Percentiles rank a stretch among this genome's conserved stretches.
Evolutionary conservation across 352 stramenopile genomes (phyloP).

Genomic region (Pythium vanterpoolii): DNA sequence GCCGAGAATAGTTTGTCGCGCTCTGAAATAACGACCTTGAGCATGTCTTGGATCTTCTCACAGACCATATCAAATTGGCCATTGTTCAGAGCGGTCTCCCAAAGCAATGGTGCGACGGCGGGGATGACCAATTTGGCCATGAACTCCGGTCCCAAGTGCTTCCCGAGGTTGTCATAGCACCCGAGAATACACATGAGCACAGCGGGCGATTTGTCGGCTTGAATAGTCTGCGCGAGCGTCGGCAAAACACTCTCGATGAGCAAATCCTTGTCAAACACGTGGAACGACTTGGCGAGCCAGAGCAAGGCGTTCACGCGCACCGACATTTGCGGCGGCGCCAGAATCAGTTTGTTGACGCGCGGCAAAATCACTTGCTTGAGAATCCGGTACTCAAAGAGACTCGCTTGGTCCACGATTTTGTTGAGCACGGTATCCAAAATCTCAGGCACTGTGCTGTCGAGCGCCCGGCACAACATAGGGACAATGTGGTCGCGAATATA

Average conservation of each 20-base stretch:
- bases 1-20: constrained; percentile 78
- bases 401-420: constrained; percentile 86
- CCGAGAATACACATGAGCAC: constrained; percentile 87
- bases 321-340: constrained; percentile 74
- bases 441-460: constrained; percentile 81
- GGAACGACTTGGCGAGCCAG: constrained; percentile 85
- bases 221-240: constrained; percentile 65
- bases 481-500: constrained; percentile 90
- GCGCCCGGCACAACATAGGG: constrained; percentile 78
- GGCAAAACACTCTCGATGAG: constrained; percentile 81
- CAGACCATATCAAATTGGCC: constrained; percentile 84
- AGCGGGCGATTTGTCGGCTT: constrained; percentile 78
- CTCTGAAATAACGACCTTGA: constrained; percentile 82
- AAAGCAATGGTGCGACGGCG: constrained; percentile 73
- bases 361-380: constrained; percentile 86
- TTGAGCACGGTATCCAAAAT: constrained; percentile 87
- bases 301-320: constrained; percentile 84
- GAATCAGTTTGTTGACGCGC: constrained; percentile 85
- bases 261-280: constrained; percentile 88
- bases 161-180: constrained; percentile 88
- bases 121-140: constrained; percentile 82
- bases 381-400: constrained; percentile 87
- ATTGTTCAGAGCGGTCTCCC: constrained; percentile 77
- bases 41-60: constrained; percentile 87
- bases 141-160: constrained; percentile 81